Conservation (phyloP, 1,139 yeast genomes). For the Debaryomyces sp. region DNA sequence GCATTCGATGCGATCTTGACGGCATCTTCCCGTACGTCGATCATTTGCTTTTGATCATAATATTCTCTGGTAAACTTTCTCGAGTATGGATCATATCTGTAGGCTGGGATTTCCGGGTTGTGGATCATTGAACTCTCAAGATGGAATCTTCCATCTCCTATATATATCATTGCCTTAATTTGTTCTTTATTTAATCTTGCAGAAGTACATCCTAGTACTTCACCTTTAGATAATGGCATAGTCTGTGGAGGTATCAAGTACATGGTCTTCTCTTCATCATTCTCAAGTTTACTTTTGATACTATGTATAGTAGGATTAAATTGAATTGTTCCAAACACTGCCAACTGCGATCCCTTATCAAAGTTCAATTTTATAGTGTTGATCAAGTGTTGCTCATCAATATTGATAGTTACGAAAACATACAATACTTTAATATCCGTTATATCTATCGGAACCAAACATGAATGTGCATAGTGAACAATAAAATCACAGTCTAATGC, state of each 20-base stretch:
- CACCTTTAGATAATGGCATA: constrained; percentile 92
- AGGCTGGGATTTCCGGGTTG: constrained; percentile 91
- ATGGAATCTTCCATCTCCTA: constrained; percentile 97
- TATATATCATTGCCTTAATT: constrained; percentile 79
- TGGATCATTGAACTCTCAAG: constrained; percentile 96
- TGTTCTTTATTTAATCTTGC: constrained; percentile 68
- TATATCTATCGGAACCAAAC: constrained; percentile 92
- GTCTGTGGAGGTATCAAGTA: constrained; percentile 87
- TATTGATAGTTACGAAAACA: constrained; percentile 91
- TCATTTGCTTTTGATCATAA: constrained; percentile 85
- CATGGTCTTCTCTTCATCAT: constrained; percentile 52
- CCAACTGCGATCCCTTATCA: constrained; percentile 59
- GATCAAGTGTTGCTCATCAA: constrained; percentile 80
- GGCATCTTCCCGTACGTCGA: constrained; percentile 73
- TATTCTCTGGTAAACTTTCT: constrained; percentile 86
- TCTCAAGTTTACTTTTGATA: constrained; percentile 60
- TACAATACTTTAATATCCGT: constrained; percentile 88
- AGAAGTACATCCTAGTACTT: constrained; percentile 94
- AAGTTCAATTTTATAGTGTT: constrained; percentile 78
- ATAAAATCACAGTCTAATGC: constrained; percentile 92
- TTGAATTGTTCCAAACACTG: constrained; percentile 94
- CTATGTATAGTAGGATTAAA: constrained; percentile 95
- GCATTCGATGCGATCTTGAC: constrained; percentile 61
- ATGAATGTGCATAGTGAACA: constrained; percentile 96
- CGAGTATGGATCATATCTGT: constrained; percentile 91